A percentile compares a stretch with the other conserved stretches of the same genome.
Conservation (phyloP, 1,284 basidiomycete genomes). For the Cutaneotrichosporon daszewskae region DNA sequence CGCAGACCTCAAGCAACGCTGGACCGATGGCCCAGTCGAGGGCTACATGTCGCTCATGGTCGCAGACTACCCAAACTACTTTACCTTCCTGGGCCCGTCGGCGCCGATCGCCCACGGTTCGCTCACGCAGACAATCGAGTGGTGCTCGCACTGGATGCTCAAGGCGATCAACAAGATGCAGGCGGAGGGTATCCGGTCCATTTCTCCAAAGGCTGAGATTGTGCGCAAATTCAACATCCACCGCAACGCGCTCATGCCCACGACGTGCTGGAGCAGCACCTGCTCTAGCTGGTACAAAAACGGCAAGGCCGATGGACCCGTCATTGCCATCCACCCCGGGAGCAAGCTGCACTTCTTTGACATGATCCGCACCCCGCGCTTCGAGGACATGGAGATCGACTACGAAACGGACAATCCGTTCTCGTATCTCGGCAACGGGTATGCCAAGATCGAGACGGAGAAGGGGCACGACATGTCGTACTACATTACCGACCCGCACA, state of each 20-base stretch:
- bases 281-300: slow-evolving; percentile 29
- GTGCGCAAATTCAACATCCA: slow-evolving; percentile 36
- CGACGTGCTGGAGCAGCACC: slow-evolving; percentile 25
- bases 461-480: slow-evolving; percentile 8
- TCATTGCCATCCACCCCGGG: slow-evolving; percentile 22
- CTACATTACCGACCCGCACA: slow-evolving; percentile 7
- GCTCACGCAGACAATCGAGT: slow-evolving; percentile 25
- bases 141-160: slow-evolving; percentile 11
- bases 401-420: slow-evolving; percentile 25
- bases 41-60: slow-evolving; percentile 33
- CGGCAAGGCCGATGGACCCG: slow-evolving; percentile 14
- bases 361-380: slow-evolving; percentile 27
- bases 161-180: slow-evolving; percentile 26
- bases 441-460: slow-evolving; percentile 25
- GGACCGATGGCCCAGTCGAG: slow-evolving; percentile 25
- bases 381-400: slow-evolving; percentile 36
- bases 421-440: slow-evolving; percentile 30
- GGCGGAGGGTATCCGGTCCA: slow-evolving; percentile 20
- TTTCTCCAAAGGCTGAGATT: slow-evolving; percentile 25
- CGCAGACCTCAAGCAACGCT: slow-evolving; percentile 28
- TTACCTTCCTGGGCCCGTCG: slow-evolving; percentile 26
- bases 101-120: slow-evolving; percentile 28
- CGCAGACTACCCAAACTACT: slow-evolving; percentile 33
- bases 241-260: slow-evolving; percentile 24
- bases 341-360: slow-evolving; percentile 25